Evolutionary conservation across 192 early-diverging fungal species (phyloP), one percentile per base, ranked within the genome.

Genomic region (Podila verticillata): DNA sequence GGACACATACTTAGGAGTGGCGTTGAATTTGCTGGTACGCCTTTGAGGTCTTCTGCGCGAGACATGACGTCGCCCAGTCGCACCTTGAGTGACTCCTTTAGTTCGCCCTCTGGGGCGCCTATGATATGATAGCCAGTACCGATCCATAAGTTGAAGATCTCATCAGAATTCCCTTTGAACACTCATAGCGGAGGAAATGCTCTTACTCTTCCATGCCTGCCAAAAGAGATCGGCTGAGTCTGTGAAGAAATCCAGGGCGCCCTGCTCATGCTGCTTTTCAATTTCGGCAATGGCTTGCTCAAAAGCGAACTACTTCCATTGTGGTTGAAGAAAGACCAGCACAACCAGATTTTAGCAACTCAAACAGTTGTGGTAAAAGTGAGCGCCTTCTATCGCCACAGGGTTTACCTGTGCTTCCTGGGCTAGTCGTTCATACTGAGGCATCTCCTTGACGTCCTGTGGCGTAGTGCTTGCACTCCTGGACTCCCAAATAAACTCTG

Each of bases 201-300:
- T 9, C 47, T 28, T 77, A 89, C 86, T 71, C 84, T 82, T 84
- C 59, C 75, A 86, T 22, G 83, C 87, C 29, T 82, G 81, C 32
- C 81, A 61, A 59, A 78, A 90, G 4, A 72, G 66, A 65, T 84
- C 84, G 19, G 86, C 87, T 48, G 83, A 85, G 31, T 87, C 83
- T 20, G 73, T 81, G 32, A 85, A 90, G 47, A 86, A 83, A 20
- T 87, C 82, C 30, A 90, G 63, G 48, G 87, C 87, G n/a, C 84
- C 68, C 31, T 86, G 82, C 12, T 60, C 73, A 48, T 75, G 66
- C 7, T 83, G 59, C 66, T 85, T 88, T 29, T 72, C 68, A 6
- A 81, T 58, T 48, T 82, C 72, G 48, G 60, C 65, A 1, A 68
- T 60, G 4, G 61, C 77, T 47, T 80, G 77, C 30, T 80, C 77